These are phyloP conservation scores for Aspergillus quadricinctus DNA, from an alignment of 2,329 filamentous ascomycete species.

Conservation along the genomic window DNA sequence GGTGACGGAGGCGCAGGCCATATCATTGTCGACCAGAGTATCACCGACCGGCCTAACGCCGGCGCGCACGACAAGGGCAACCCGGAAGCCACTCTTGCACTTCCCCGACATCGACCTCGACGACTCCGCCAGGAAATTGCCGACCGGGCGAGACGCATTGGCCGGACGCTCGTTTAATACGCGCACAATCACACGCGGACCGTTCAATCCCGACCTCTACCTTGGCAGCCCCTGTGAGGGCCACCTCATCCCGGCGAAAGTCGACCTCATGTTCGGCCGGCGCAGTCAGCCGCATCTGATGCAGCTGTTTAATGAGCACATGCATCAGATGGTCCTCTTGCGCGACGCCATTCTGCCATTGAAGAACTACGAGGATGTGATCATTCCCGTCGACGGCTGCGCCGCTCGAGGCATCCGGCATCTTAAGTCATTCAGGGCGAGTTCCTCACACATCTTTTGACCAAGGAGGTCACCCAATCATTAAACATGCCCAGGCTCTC, in stretches of 20 bases:
- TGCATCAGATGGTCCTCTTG: constrained; percentile 22
- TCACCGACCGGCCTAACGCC: neutral
- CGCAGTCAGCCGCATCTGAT: constrained; percentile 18
- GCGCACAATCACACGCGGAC: constrained; percentile 4
- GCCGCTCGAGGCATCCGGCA: constrained; percentile 12
- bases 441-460: constrained; percentile 14
- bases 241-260: constrained; percentile 16
- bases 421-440: constrained; percentile 9
- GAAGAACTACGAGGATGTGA: constrained; percentile 16
- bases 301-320: constrained; percentile 22
- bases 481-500: constrained; percentile 10
- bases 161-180: constrained; percentile 12
- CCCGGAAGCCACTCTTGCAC: constrained; percentile 14
- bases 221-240: constrained; percentile 18
- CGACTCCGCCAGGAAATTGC: constrained; percentile 13
- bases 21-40: constrained; percentile 1
- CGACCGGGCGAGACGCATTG: constrained; percentile 14
- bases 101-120: constrained; percentile 5
- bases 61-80: neutral
- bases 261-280: constrained; percentile 16
- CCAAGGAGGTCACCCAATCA: constrained; percentile 10
- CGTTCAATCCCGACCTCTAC: constrained; percentile 7
- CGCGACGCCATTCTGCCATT: constrained; percentile 19
- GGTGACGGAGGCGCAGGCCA: neutral
- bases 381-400: constrained; percentile 12